Base-by-base conservation (phyloP, 2,329 filamentous ascomycete species). In the Chalaropsis thielavioides region DNA sequence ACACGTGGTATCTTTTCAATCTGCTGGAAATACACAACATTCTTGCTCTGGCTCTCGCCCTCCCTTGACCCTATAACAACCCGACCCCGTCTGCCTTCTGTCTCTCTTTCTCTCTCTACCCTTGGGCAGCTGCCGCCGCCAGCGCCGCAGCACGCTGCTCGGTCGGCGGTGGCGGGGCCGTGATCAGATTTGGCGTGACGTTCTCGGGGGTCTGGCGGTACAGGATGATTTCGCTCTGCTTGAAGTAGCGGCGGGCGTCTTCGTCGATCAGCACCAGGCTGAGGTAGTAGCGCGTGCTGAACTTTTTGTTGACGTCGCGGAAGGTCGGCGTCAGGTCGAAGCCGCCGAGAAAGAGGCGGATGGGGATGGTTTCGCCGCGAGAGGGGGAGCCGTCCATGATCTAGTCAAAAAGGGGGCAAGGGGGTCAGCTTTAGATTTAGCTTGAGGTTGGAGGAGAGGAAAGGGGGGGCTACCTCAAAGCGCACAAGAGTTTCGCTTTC, bases 351-450 rank as follows among this genome's bases (percentile, higher is more conserved):
- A 99, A 99, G 64, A 99, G 81, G 71, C 94, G 84, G 72, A 99
- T 99, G 24, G 94, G 94, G 68, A 99, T 99, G 1, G 94, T 97
- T 79, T 82, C 85, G 82, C 89, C 91, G 79, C 94, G 83, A 63
- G 92, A 96, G 41, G 94, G 94, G n/a, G 92, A 97, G 67, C 94
- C 94, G 74, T 99, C 94, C 94, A 99, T 99, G 73, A 99, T 99
- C 87, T 89, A 61, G 7, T 35, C 17, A 1, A 3, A 10, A 10
- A 8, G 41, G 51, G n/a, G 1, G 1, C 13, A 11, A 1, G 41
- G 46, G 15, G 15, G 58, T 64, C 62, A 64, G 62, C n/a, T 41
- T 38, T 13, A 17, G 43, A 3, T 38, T n/a, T 3, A 10, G 13
- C 7, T 27, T 10, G 31, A 38, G 38, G 40, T 6, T 31, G 31